Conservation (phyloP, 2,329 filamentous ascomycete genomes). For the Paraphaeosphaeria sporulosa region DNA sequence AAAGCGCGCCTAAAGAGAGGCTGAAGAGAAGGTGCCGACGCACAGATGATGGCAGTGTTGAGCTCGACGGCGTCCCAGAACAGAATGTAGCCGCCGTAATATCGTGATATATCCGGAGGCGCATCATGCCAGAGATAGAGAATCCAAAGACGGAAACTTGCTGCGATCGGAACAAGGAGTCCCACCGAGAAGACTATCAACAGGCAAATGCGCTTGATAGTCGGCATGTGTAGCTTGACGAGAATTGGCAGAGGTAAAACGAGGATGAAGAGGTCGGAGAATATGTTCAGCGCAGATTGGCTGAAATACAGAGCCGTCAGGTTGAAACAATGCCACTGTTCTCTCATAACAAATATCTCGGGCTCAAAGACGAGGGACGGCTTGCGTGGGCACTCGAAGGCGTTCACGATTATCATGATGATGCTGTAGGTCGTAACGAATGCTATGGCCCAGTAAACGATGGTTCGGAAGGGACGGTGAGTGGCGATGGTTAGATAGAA, state of each 20-base stretch:
- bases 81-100: conserved; percentile 34
- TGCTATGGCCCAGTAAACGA: conserved; percentile 25
- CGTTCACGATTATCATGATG: conserved; percentile 26
- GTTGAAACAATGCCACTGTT: conserved; percentile 24
- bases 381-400: conserved; percentile 31
- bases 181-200: conserved; percentile 34
- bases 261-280: conserved; percentile 32
- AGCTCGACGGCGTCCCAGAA: conserved; percentile 38
- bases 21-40: conserved; percentile 33
- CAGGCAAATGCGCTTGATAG: conserved; percentile 28
- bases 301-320: conserved; percentile 25
- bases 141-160: conserved; percentile 27
- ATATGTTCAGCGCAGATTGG: conserved; percentile 34
- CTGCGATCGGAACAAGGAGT: conserved; percentile 31
- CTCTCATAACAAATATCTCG: conserved; percentile 22
- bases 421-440: conserved; percentile 23
- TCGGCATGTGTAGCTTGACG: conserved; percentile 32
- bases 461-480: conserved; percentile 26
- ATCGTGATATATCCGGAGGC: conserved; percentile 13
- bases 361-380: conserved; percentile 23
- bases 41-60: conserved; percentile 36
- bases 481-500: conserved; percentile 38
- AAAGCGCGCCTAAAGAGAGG: conserved; percentile 29
- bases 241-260: conserved; percentile 34
- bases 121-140: conserved; percentile 28